Conservation (phyloP, 2,329 filamentous ascomycete genomes). For the Hyphodiscus sp. region DNA sequence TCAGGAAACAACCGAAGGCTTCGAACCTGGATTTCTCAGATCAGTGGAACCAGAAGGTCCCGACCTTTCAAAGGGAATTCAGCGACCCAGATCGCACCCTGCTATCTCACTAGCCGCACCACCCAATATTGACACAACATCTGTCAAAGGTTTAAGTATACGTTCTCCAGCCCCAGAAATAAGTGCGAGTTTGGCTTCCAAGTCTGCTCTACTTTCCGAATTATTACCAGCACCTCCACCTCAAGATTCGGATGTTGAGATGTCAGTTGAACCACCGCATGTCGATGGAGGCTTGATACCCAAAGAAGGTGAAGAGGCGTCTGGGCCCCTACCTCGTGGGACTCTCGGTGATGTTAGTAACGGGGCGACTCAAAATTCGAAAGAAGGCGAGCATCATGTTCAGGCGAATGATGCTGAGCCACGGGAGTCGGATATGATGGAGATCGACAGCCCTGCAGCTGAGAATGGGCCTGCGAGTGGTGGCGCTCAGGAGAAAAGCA, state of each 20-base stretch:
- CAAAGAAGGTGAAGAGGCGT: too few relatives aligned
- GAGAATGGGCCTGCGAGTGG: not conserved
- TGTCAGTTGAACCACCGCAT: not conserved
- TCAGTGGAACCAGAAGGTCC: not conserved
- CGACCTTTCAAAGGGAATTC: not conserved
- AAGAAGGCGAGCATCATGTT: not conserved
- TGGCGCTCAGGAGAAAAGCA: not conserved
- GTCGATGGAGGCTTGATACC: not conserved
- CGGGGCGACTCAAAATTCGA: too few relatives aligned
- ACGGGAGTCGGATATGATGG: not conserved
- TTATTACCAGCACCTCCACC: not conserved
- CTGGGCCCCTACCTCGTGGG: too few relatives aligned
- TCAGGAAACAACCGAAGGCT: not conserved
- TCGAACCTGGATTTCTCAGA: not conserved
- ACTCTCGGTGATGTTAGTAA: too few relatives aligned
- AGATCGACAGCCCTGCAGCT: not conserved
- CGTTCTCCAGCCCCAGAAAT: not conserved
- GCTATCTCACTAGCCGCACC: not conserved
- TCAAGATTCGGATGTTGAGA: not conserved
- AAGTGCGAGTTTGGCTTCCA: not conserved
- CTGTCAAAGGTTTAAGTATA: not conserved
- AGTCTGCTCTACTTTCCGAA: not conserved
- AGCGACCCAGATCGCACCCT: not conserved
- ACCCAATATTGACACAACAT: not conserved
- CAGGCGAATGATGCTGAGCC: not conserved